phyloP scores from a whole-genome alignment of 148 eudicot genomes.

The Cornus suecica region DNA sequence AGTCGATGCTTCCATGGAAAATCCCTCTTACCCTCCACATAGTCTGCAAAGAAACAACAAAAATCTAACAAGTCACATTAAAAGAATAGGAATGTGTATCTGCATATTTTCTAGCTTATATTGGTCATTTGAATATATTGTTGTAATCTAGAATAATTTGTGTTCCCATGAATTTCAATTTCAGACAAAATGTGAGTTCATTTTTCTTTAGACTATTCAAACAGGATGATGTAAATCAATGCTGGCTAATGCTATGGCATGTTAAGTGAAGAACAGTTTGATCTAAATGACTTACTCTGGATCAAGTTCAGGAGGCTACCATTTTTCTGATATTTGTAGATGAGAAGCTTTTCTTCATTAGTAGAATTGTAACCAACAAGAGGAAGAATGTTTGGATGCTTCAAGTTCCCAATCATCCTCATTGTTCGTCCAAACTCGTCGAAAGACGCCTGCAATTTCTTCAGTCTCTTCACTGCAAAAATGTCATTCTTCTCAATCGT shows the following conservation, averaged over 20 bases:
- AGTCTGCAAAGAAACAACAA: slow-evolving; percentile 20
- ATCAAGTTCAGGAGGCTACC: slow-evolving; percentile 35
- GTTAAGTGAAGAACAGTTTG: too few species aligned
- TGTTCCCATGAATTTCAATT: not conserved
- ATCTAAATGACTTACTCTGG: slow-evolving; percentile 22
- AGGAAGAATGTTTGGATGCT: slow-evolving; percentile 37
- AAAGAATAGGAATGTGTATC: too few species aligned
- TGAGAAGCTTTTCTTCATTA: slow-evolving; percentile 30
- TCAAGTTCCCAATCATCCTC: slow-evolving; percentile 31
- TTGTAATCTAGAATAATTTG: not conserved
- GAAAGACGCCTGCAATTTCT: slow-evolving; percentile 20
- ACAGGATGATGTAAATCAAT: not conserved
- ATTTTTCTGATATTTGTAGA: slow-evolving; percentile 33
- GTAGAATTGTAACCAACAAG: slow-evolving; percentile 28
- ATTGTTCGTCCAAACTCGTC: slow-evolving; percentile 24
- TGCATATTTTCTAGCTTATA: too few species aligned
- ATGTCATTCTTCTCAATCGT: slow-evolving; percentile 17
- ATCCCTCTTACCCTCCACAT: slow-evolving; percentile 21
- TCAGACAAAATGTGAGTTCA: not conserved
- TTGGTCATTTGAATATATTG: not conserved
- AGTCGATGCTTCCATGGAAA: slow-evolving; percentile 33
- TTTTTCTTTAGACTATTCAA: not conserved
- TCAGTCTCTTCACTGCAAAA: slow-evolving; percentile 41
- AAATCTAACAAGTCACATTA: not conserved
- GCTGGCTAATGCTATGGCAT: too few species aligned